phyloP scores from a whole-genome alignment of 1,139 yeast genomes.

The Zygosaccharomyces pseudobailii region DNA sequence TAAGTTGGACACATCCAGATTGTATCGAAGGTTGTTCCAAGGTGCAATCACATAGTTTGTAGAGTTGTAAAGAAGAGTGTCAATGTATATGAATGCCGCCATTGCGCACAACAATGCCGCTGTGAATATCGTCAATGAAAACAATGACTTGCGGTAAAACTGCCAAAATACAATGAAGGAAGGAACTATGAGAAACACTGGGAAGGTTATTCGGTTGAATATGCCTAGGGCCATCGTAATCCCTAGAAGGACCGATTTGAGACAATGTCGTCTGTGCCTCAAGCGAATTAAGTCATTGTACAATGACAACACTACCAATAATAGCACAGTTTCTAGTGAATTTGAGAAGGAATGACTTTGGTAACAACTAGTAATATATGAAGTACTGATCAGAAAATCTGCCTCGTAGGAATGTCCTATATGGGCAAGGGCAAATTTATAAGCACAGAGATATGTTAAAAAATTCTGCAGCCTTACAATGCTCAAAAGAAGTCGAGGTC shows the following conservation, averaged over 20 bases:
- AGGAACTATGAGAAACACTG: constrained; percentile 69
- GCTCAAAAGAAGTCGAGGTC: constrained; percentile 50
- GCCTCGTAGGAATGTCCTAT: constrained; percentile 47
- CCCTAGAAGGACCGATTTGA: constrained; percentile 45
- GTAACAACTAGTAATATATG: constrained; percentile 72
- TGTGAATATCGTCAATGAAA: constrained; percentile 29
- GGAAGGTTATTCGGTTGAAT: constrained; percentile 82
- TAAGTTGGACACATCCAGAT: constrained; percentile 54
- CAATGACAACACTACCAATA: constrained; percentile 51
- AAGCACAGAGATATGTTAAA: constrained; percentile 37
- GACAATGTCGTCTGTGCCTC: constrained; percentile 4
- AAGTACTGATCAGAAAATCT: constrained; percentile 62
- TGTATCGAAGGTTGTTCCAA: constrained; percentile 69
- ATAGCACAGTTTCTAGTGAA: constrained; percentile 69
- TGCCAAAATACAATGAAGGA: constrained; percentile 39
- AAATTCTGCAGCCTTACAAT: constrained; percentile 55
- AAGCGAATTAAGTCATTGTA: constrained; percentile 19
- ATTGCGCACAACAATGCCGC: constrained; percentile 39
- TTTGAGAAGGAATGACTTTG: constrained; percentile 90
- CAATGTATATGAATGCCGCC: constrained; percentile 44
- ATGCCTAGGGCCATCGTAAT: constrained; percentile 56
- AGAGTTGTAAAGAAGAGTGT: constrained; percentile 41
- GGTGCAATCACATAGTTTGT: constrained; percentile 57
- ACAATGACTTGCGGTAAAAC: constrained; percentile 25
- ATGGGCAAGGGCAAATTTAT: constrained; percentile 22